Base-by-base conservation (phyloP, 2,329 filamentous ascomycete genomes). In the Epichloe amarillans region DNA sequence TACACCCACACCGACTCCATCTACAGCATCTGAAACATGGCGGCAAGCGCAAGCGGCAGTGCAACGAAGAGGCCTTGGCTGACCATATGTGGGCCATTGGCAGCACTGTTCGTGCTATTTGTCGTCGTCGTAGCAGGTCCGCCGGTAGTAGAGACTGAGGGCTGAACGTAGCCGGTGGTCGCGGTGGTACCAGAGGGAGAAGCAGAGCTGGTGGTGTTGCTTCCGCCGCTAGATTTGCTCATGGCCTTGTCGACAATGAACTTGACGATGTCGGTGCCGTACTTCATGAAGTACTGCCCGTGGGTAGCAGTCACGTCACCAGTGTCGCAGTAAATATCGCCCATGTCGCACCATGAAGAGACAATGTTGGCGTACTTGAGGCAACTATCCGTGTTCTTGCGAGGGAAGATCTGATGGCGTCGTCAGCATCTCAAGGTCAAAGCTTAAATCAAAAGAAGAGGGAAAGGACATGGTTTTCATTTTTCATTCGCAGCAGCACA, bases 311-410 rank as follows among this genome's bases (percentile, higher is more conserved):
- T 51, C 40, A 60, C 56, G 3, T 55, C 36, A 38, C 69, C 70
- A 7, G 40, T 3, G 56, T 66, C 68, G 56, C 69, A 71, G 59
- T 68, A 72, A 15, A 60, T 52, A 53, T 73, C 71, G 46, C 68
- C 68, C 0, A 55, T 62, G 59, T 72, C 69, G 58, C 69, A 72
- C 58, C 65, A 72, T 3, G 69, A 69, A 43, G 63, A 59, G 43
- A 72, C 56, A 36, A 64, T 64, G 56, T 62, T 54, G 50, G 58
- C 57, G 56, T 69, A 68, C 37, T 61, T 55, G 53, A 67, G 58
- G 60, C 69, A 71, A 14, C 58, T 56, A 37, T 58, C 60, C 42
- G 61, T 56, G 50, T 68, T 58, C n/a, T 61, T 57, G 41, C 69
- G 68, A 36, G 55, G 46, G 52, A 71, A 69, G 48, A 70, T 54